phyloP scores from a whole-genome alignment of 177 flowering plant genomes.

The Vitis hybrid region DNA sequence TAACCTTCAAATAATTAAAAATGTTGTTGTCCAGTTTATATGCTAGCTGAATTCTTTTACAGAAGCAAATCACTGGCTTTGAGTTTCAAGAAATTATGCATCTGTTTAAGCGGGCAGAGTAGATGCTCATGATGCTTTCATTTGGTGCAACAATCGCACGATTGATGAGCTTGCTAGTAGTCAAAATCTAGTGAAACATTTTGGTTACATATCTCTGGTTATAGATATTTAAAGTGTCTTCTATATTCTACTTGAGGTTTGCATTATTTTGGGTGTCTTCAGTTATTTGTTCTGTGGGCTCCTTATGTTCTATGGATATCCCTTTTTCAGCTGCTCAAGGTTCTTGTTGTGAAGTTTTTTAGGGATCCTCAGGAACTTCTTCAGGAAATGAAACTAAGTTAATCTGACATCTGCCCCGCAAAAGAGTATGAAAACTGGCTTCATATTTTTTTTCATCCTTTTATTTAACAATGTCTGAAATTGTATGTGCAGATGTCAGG shows the following conservation, averaged over 20 bases:
- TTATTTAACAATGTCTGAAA: constrained; percentile 7
- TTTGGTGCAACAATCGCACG: not conserved
- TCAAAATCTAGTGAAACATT: not conserved
- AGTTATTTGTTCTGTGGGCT: not conserved
- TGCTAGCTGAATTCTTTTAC: too few relatives aligned
- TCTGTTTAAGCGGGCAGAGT: not conserved
- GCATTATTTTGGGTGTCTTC: not conserved
- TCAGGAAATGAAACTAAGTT: not conserved
- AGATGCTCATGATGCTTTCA: not conserved
- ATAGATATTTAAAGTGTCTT: not conserved
- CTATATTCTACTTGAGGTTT: not conserved
- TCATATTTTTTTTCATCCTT: not conserved
- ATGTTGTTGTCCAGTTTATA: not conserved
- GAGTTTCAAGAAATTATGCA: not conserved
- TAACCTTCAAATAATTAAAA: constrained; percentile 1
- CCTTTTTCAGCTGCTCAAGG: constrained; percentile 6
- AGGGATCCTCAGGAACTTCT: not conserved
- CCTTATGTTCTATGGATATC: not conserved
- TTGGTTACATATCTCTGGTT: not conserved
- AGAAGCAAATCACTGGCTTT: too few relatives aligned
- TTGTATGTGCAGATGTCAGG: constrained; percentile 38
- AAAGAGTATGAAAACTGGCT: not conserved
- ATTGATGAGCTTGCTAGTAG: not conserved
- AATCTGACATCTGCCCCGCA: not conserved
- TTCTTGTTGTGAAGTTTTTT: not conserved